Evolutionary conservation across 768 basidiomycete species (phyloP).

Genomic region (Fibroporia radiculosa): DNA sequence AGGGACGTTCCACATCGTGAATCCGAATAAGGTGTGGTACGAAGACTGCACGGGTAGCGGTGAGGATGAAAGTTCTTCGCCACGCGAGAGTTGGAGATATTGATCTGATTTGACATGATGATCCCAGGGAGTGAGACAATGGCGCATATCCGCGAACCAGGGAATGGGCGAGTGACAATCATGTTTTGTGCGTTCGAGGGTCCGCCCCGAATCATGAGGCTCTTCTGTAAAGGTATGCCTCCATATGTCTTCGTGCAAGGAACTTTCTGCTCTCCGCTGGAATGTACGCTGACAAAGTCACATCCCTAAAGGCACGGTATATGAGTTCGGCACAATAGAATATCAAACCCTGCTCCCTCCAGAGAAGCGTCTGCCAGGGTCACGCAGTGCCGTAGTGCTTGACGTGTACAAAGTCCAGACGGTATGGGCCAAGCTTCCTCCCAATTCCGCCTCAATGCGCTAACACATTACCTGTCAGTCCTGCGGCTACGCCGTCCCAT

Average conservation of each 20-base stretch:
- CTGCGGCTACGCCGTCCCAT: conserved; percentile 59
- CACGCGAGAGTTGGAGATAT: no score
- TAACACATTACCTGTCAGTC: conserved; percentile 37
- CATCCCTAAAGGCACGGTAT: conserved; percentile 38
- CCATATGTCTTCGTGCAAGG: neutral
- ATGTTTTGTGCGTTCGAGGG: conserved; percentile 58
- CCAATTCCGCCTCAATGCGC: neutral
- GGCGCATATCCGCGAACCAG: conserved; percentile 47
- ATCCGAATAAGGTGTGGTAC: conserved; percentile 56
- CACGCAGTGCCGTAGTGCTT: conserved; percentile 48
- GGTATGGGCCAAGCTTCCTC: conserved; percentile 23
- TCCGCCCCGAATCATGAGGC: conserved; percentile 46
- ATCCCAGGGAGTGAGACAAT: conserved; percentile 52
- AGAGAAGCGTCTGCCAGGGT: conserved; percentile 42
- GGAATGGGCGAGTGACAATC: conserved; percentile 52
- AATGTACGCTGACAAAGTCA: no score
- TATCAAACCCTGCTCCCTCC: conserved; percentile 45
- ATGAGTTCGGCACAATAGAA: conserved; percentile 57
- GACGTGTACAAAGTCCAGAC: conserved; percentile 53
- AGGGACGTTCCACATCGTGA: conserved; percentile 53
- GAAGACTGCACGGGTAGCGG: conserved; percentile 69
- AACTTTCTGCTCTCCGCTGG: neutral
- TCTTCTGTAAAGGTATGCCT: conserved; percentile 48
- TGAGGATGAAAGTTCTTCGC: no score
- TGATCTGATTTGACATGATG: no score